Percentiles rank a stretch among this genome's conserved stretches.
These are phyloP conservation scores for Nigrograna mackinnonii DNA, from an alignment of 2,329 filamentous ascomycete genomes.

Conservation along the genomic window DNA sequence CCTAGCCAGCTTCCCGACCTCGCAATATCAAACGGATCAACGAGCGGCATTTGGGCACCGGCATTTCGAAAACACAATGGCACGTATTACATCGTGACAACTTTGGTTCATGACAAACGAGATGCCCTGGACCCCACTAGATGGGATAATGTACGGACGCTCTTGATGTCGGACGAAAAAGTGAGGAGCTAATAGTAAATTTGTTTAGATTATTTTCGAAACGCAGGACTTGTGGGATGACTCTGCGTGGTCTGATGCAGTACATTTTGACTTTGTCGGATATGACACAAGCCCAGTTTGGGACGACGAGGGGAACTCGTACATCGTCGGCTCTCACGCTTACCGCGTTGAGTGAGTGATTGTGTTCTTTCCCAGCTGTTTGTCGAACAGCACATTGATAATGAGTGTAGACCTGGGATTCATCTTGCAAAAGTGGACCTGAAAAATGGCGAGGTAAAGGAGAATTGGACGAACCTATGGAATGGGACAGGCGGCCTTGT, in stretches of 20 bases:
- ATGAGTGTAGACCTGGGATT: conserved; percentile 25
- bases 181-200: neutral
- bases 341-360: conserved; percentile 20
- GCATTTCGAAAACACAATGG: conserved; percentile 45
- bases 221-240: conserved; percentile 48
- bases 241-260: conserved; percentile 51
- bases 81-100: conserved; percentile 46
- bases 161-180: neutral
- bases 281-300: conserved; percentile 62
- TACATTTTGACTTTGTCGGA: conserved; percentile 53
- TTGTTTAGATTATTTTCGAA: conserved; percentile 46
- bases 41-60: conserved; percentile 46
- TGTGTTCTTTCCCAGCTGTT: neutral
- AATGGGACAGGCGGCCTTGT: conserved; percentile 39
- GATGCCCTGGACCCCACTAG: conserved; percentile 26
- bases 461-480: conserved; percentile 31
- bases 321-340: conserved; percentile 44
- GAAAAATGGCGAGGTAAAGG: conserved; percentile 28
- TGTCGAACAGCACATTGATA: neutral
- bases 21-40: conserved; percentile 32
- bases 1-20: conserved; percentile 44
- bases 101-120: conserved; percentile 32
- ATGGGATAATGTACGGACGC: conserved; percentile 42
- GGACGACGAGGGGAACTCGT: conserved; percentile 59
- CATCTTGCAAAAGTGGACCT: conserved; percentile 34